Evolutionary conservation across 148 eudicot genomes (phyloP), one percentile per base, ranked within the genome.

Genomic region (Amaranthus palmeri): DNA sequence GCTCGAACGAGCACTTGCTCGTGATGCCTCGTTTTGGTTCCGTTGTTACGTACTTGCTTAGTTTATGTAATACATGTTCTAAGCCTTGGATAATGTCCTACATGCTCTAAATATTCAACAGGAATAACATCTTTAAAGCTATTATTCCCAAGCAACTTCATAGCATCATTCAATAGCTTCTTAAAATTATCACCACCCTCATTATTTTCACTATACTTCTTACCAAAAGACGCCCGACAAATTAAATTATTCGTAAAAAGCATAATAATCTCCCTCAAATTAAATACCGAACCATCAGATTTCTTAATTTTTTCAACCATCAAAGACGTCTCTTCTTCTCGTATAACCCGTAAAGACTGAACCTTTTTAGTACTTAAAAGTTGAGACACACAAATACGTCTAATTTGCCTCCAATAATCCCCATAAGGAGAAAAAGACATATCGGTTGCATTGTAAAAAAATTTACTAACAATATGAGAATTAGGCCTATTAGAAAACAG

Each of bases 91-190:
- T n/a, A n/a, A n/a, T n/a, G n/a, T n/a, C n/a, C n/a, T n/a, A n/a
- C n/a, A n/a, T n/a, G n/a, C n/a, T n/a, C n/a, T n/a, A n/a, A n/a
- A n/a, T n/a, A n/a, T n/a, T n/a, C n/a, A n/a, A n/a, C n/a, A 7
- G 88, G 89, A 12, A 88, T 62, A n/a, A 68, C 79, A 47, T 79
- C 86, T 4, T 85, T 83, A 4, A 86, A 44, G 52, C 55, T 40
- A 54, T 75, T 67, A 41, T 42, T 11, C 13, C 85, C 86, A 56
- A 86, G 8, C 3, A 83, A 53, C 50, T 61, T 67, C 25, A 43
- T 8, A 6, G 69, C 12, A 10, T 74, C 74, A n/a, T 43, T n/a
- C 59, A 85, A 1, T 10, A 83, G 10, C 46, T 60, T 10, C 68
- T 17, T 63, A 55, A 81, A 66, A 15, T 49, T 62, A 54, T 5